phyloP scores from a whole-genome alignment of 805 yeast species.

The Saturnispora galanensis region DNA sequence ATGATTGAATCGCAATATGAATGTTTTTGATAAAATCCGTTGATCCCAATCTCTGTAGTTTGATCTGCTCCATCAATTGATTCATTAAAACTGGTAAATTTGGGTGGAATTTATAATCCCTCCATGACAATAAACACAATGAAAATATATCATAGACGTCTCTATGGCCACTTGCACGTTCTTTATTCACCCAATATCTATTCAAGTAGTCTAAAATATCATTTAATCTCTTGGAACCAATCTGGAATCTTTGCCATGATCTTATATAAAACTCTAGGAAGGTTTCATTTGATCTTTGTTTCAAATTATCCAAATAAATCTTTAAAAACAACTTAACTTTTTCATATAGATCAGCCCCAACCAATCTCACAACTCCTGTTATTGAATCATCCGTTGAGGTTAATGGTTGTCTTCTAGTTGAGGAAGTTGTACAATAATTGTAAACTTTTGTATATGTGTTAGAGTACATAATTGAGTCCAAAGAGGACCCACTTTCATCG shows the following conservation, averaged over 20 bases:
- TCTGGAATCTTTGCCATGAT: slow-evolving; percentile 81
- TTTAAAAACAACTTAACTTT: slow-evolving; percentile 60
- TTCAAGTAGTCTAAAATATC: slow-evolving; percentile 94
- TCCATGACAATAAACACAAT: slow-evolving; percentile 81
- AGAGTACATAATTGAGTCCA: slow-evolving; percentile 70
- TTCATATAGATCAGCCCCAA: slow-evolving; percentile 83
- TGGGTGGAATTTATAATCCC: slow-evolving; percentile 63
- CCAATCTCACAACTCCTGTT: slow-evolving; percentile 33
- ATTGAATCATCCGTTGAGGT: slow-evolving; percentile 14
- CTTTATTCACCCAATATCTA: slow-evolving; percentile 96
- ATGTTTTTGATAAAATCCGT: slow-evolving; percentile 57
- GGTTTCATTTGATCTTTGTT: slow-evolving; percentile 47
- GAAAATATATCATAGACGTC: slow-evolving; percentile 89
- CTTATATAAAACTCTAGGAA: slow-evolving; percentile 76
- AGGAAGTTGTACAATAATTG: slow-evolving; percentile 81
- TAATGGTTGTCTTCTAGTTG: slow-evolving; percentile 37
- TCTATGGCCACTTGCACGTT: slow-evolving; percentile 84
- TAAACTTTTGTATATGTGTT: slow-evolving; percentile 86
- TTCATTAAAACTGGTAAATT: slow-evolving; percentile 49
- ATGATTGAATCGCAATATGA: slow-evolving; percentile 70
- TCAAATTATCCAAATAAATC: slow-evolving; percentile 43
- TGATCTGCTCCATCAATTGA: slow-evolving; percentile 70
- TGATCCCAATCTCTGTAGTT: slow-evolving; percentile 69
- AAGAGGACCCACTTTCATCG: slow-evolving; percentile 49
- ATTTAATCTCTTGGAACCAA: slow-evolving; percentile 85